Base-by-base conservation (phyloP, 495 filamentous ascomycete genomes). In the Cercophora newfieldiana region DNA sequence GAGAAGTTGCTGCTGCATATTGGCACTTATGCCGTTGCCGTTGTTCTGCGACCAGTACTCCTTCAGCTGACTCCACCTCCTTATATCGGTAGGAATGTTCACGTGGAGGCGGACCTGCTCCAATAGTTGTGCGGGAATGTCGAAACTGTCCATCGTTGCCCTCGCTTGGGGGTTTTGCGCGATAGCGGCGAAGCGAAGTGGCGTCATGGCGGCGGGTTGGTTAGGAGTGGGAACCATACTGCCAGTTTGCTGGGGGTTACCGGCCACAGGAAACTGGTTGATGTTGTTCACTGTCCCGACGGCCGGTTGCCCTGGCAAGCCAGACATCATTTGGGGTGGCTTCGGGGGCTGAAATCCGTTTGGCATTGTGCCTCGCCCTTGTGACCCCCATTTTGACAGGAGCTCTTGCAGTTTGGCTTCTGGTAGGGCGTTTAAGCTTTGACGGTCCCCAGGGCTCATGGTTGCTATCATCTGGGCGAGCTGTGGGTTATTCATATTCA, bases 1-100 rank as follows among this genome's bases (percentile, higher is more conserved):
- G 63, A 83, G 73, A 2, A 92, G 63, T 53, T 81, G 79, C 14
- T 77, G 69, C 7, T 82, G 54, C 28, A 83, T 79, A 0, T 80
- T 71, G 1, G n/a, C n/a, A n/a, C n/a, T 77, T 70, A 3, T 3
- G 54, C 14, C 21, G 73, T 71, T 18, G 81, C 48, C 6, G 66
- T 71, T 31, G 81, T 79, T 68, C 88, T 88, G 53, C 80, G 71
- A 1, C 66, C 57, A 1, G 86, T 77, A 90, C 48, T 85, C 76
- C 73, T 91, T 93, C 0, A 96, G 77, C 57, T 90, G 86, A 28
- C 81, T 83, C 91, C 91, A 96, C 62, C 87, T 89, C 71, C 86
- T 89, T 19, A 90, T 75, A 2, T 88, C 75, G 18, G 82, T 83
- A 2, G 90, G 88, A 0, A 88, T 24, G 6, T 8, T 8, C 21